Conservation (phyloP, 148 eudicot genomes). For the Fagopyrum homotropicum region DNA sequence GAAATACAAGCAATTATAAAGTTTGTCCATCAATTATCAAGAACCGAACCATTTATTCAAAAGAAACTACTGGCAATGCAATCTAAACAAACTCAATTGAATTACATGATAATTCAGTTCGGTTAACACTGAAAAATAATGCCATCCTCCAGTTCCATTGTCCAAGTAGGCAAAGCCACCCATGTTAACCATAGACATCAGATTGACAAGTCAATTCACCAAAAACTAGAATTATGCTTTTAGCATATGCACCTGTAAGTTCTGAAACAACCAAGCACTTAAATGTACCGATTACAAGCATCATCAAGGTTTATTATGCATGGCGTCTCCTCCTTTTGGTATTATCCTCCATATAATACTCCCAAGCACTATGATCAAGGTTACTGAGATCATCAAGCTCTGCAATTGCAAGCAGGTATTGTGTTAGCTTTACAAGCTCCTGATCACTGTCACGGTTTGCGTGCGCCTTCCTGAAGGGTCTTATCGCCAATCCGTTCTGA, state of each 20-base stretch:
- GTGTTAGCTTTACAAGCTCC: constrained; percentile 91
- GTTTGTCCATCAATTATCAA: not conserved
- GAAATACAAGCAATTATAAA: not conserved
- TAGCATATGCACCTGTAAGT: not conserved
- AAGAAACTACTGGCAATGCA: not conserved
- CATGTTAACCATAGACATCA: not conserved
- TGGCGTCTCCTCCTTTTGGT: constrained; percentile 75
- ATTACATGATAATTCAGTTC: not conserved
- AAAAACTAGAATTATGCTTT: not conserved
- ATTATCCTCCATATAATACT: constrained; percentile 48
- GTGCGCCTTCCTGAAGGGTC: constrained; percentile 90
- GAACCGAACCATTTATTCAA: not conserved
- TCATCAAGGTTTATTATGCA: constrained; percentile 18
- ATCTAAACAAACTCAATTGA: not conserved
- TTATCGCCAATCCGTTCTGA: constrained; percentile 79
- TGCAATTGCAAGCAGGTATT: constrained; percentile 80
- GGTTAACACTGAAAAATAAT: not conserved
- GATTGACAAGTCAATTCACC: not conserved
- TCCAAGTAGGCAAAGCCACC: not conserved
- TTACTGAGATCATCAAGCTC: constrained; percentile 74
- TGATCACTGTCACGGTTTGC: constrained; percentile 62
- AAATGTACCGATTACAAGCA: not conserved
- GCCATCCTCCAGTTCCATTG: not conserved
- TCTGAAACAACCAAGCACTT: constrained; percentile 1
- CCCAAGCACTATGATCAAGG: constrained; percentile 80